Base-by-base conservation (phyloP, 257 asterid species). In the Capsicum chinense region DNA sequence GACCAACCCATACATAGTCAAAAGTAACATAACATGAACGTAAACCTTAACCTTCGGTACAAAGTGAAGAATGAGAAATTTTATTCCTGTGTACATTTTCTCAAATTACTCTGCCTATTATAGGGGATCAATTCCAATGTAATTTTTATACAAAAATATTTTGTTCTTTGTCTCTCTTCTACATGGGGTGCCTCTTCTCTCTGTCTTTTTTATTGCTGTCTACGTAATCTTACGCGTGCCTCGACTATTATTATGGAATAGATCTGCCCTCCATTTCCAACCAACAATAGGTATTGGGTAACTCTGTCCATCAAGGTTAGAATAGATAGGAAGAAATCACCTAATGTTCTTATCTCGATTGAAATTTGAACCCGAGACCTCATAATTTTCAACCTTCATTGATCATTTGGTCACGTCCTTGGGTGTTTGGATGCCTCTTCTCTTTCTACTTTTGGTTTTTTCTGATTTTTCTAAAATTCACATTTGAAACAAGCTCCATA, bases 171-270 rank as follows among this genome's bases (percentile, higher is more conserved):
- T 60, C 35, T 21, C 68, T n/a, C 12, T 60, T 62, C 15, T 19
- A 19, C 33, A 21, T 21, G 2, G 7, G 26, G 42, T 37, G 3
- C 42, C 42, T 37, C 42, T 37, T 37, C 42, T 37, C 42, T 37
- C 42, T 37, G 4, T 37, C 42, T 37, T 37, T 37, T 37, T 37
- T 37, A 37, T 37, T 0, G 64, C 7, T 17, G 64, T 57, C 6
- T 0, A 6, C 3, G 1, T 6, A 9, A 57, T 1, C 1, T 58
- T 58, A 21, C 12, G 1, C 0, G 21, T 4, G 2, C 9, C 9
- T 16, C 0, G 7, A 57, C 7, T 57, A 57, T 57, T 57, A 26
- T 57, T 3, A 57, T 1, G 1, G 16, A 19, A 57, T 57, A 57
- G 42, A 37, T 37, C 42, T 37, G 42, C 42, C 26, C 26, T 26